These are phyloP conservation scores for Candida tibetensis DNA, from an alignment of 805 yeast species.

Conservation along the genomic window DNA sequence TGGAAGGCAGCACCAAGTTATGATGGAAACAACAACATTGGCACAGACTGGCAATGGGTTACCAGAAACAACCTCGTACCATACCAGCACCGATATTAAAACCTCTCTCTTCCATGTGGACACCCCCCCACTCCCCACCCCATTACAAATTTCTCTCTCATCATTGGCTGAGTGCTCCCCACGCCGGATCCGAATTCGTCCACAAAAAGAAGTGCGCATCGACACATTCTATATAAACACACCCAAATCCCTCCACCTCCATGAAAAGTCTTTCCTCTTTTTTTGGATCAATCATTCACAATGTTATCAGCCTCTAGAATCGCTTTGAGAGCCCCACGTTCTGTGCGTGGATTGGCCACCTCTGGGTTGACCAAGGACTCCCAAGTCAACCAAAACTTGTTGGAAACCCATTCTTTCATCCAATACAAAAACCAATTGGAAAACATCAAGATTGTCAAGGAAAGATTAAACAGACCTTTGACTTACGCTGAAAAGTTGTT, in stretches of 20 bases:
- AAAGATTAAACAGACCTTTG: constrained; percentile 81
- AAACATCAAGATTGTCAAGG: constrained; percentile 79
- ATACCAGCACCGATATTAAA: too few species aligned
- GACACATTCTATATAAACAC: constrained; percentile 7
- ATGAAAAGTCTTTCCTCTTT: constrained; percentile 3
- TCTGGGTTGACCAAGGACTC: constrained; percentile 60
- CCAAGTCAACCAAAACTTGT: constrained; percentile 74
- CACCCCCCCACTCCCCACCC: constrained; percentile 6
- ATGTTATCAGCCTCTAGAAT: constrained; percentile 46
- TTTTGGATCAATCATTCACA: constrained; percentile 6
- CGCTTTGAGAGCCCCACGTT: constrained; percentile 31
- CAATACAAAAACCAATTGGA: constrained; percentile 89
- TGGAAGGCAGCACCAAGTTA: too few species aligned
- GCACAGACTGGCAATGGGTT: too few species aligned
- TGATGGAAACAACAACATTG: too few species aligned
- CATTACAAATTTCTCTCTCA: constrained; percentile 21
- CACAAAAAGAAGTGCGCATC: constrained; percentile 1
- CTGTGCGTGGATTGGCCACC: constrained; percentile 51
- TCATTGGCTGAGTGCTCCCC: constrained; percentile 19
- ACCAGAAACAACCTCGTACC: too few species aligned
- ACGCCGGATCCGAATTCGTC: background rate
- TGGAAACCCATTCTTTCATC: constrained; percentile 81
- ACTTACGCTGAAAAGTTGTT: constrained; percentile 94
- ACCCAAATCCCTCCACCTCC: background rate
- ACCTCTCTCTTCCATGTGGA: too few species aligned